Percentiles rank a stretch among this genome's conserved stretches.
These are phyloP conservation scores for Penicillium sp. DNA, from an alignment of 2,329 filamentous ascomycete genomes.

Conservation along the genomic window DNA sequence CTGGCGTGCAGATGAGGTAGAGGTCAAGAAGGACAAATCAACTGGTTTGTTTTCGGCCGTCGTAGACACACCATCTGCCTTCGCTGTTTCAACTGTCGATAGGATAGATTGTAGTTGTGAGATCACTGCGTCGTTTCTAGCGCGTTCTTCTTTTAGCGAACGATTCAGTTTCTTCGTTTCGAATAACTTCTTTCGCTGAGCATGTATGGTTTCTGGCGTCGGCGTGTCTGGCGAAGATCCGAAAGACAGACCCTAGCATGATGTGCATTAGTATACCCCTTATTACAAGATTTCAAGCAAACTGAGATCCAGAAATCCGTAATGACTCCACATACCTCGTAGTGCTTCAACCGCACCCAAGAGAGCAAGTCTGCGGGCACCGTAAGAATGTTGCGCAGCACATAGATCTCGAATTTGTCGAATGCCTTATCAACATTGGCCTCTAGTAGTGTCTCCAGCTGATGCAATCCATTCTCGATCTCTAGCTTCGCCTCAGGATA, in stretches of 20 bases:
- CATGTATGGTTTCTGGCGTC: constrained; percentile 66
- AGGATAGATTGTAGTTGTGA: constrained; percentile 61
- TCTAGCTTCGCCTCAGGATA: constrained; percentile 61
- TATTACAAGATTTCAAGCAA: background rate
- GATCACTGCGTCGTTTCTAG: constrained; percentile 70
- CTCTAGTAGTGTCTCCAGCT: constrained; percentile 78
- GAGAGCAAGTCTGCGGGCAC: constrained; percentile 68
- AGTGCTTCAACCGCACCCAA: constrained; percentile 82
- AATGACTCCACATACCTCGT: constrained; percentile 58
- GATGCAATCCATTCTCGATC: constrained; percentile 83
- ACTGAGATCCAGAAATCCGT: background rate
- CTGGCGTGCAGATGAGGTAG: constrained; percentile 46
- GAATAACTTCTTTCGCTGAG: constrained; percentile 70
- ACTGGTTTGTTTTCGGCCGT: constrained; percentile 21
- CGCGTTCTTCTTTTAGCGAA: constrained; percentile 66
- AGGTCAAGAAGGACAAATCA: constrained; percentile 58
- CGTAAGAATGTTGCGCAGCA: constrained; percentile 78
- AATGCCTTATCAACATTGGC: constrained; percentile 81
- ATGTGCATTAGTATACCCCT: background rate
- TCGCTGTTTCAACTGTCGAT: constrained; percentile 30
- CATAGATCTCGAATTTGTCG: constrained; percentile 85
- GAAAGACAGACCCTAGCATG: constrained; percentile 40
- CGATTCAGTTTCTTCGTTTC: constrained; percentile 75
- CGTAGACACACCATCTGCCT: constrained; percentile 16
- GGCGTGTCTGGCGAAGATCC: constrained; percentile 42